Evolutionary conservation across 1,284 basidiomycete genomes (phyloP).

Genomic region (Puccinia horiana): DNA sequence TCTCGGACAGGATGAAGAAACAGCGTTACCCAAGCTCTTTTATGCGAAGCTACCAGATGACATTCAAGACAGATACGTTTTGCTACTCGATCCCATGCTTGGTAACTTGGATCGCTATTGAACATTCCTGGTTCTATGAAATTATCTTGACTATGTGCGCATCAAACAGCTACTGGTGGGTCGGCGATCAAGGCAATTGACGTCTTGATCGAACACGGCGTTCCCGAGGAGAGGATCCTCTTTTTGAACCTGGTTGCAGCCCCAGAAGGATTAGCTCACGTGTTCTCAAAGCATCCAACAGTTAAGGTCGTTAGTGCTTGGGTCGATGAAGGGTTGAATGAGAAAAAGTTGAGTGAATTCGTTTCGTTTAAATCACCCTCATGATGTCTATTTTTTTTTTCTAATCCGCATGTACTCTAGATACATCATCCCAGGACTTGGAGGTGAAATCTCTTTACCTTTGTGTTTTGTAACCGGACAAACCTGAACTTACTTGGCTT

Average conservation of each 20-base stretch:
- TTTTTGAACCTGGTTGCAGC: conserved; percentile 94
- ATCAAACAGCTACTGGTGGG: conserved; percentile 79
- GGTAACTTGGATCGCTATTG: conserved; percentile 63
- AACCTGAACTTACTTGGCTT: neutral
- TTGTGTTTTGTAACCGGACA: neutral
- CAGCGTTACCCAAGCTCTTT: conserved; percentile 82
- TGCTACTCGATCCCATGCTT: conserved; percentile 96
- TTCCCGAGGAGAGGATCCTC: conserved; percentile 80
- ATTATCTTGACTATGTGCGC: conserved; percentile 1
- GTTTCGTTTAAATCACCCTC: neutral
- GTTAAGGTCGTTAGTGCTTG: conserved; percentile 91
- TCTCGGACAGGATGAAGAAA: conserved; percentile 77
- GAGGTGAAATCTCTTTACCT: conserved; percentile 51
- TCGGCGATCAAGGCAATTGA: conserved; percentile 97
- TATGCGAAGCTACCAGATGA: conserved; percentile 84
- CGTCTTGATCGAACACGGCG: conserved; percentile 84
- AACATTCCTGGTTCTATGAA: conserved; percentile 1
- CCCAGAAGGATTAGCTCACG: conserved; percentile 83
- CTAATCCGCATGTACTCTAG: conserved; percentile 19
- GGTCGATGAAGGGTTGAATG: conserved; percentile 93
- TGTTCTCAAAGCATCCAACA: conserved; percentile 76
- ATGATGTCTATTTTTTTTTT: neutral
- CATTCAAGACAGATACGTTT: conserved; percentile 84
- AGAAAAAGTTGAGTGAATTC: conserved; percentile 61
- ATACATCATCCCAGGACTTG: conserved; percentile 79